phyloP scores from a whole-genome alignment of 441 rosid genomes.

The Bocquillonia castaneifolia region DNA sequence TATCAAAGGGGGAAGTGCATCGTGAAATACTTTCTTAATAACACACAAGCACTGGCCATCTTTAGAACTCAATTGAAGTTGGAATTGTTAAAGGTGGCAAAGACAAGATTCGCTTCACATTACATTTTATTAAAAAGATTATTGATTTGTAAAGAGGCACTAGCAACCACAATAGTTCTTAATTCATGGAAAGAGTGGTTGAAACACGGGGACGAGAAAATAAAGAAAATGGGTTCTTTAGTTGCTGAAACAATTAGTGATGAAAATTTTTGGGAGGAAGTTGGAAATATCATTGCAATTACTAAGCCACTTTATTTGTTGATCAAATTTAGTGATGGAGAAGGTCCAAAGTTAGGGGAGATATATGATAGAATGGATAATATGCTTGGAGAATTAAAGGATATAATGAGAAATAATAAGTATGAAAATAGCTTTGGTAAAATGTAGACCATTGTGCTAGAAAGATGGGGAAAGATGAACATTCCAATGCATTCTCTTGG shows the following conservation, averaged over 20 bases:
- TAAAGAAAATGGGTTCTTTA: not conserved
- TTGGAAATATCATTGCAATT: not conserved
- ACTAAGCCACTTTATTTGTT: not conserved
- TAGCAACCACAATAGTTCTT: not conserved
- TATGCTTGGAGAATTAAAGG: not conserved
- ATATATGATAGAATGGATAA: not conserved
- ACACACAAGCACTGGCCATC: not conserved
- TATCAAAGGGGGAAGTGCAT: not conserved
- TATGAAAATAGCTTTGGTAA: not conserved
- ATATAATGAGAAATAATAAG: not conserved
- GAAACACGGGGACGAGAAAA: not conserved
- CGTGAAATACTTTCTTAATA: not conserved
- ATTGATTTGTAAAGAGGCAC: not conserved
- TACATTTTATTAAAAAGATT: not conserved
- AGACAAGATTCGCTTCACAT: not conserved
- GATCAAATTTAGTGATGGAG: not conserved
- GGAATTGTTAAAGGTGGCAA: not conserved
- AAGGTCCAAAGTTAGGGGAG: not conserved
- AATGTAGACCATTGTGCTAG: not conserved
- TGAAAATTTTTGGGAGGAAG: not conserved
- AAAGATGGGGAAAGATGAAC: not conserved
- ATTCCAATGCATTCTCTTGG: not conserved
- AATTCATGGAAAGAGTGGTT: not conserved
- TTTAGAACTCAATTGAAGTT: not conserved
- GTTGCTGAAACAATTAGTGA: not conserved